Evolutionary conservation across 495 filamentous ascomycete species (phyloP).

Genomic region (Xylaria grammica): DNA sequence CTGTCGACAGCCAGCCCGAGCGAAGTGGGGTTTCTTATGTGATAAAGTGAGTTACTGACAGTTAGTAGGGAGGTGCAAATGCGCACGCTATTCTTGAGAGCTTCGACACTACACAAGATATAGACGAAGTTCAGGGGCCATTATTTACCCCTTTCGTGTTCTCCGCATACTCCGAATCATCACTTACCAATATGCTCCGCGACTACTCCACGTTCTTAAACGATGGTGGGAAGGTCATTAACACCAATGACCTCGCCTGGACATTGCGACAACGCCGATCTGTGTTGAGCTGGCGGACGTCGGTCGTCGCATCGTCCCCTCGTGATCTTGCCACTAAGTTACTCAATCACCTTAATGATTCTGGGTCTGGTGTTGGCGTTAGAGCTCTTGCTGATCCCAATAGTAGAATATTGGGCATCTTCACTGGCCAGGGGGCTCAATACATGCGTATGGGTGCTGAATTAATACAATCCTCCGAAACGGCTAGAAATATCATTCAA

Average conservation of each 20-base stretch:
- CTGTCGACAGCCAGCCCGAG: no score
- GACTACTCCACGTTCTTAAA: neutral
- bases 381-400: neutral
- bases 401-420: slow-evolving; percentile 51
- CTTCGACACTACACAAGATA: slow-evolving; percentile 27
- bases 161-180: neutral
- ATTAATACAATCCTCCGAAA: slow-evolving; percentile 37
- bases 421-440: slow-evolving; percentile 73
- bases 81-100: slow-evolving; percentile 8
- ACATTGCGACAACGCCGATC: slow-evolving; percentile 10
- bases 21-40: slow-evolving; percentile 24
- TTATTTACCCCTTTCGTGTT: slow-evolving; percentile 8
- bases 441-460: slow-evolving; percentile 62
- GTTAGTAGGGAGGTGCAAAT: slow-evolving; percentile 55
- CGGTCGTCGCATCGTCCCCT: slow-evolving; percentile 28
- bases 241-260: neutral
- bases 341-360: neutral
- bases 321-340: slow-evolving; percentile 12
- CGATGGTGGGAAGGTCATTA: neutral
- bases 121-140: no score
- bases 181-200: neutral
- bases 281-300: slow-evolving; percentile 21
- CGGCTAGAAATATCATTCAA: slow-evolving; percentile 8
- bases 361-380: neutral
- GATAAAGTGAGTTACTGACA: slow-evolving; percentile 53